Evolutionary conservation across 73 alveolate genomes (phyloP), one percentile per base, ranked within the genome.

Genomic region (Loxodes magnus): DNA sequence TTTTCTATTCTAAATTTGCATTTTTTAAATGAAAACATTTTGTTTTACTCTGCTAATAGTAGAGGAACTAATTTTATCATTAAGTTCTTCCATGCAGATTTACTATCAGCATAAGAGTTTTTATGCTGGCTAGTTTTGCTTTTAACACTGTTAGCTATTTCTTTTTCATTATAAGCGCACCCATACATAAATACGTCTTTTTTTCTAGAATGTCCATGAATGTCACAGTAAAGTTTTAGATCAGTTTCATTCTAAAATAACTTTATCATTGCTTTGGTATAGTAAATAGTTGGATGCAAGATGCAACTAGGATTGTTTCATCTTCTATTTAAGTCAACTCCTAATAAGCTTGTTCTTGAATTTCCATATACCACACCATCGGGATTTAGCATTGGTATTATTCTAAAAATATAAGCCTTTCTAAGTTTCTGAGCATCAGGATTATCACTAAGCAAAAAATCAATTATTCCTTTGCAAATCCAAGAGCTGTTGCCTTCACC

Each of bases 311-410:
- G 99, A 50, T 90, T 95, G 15, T 76, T 82, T 98, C 99, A 96
- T 22, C 93, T 57, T 29, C 99, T 64, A 60, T 96, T 96, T 59
- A 96, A 65, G 51, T 96, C 99, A 31, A 94, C 97, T 22, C 99
- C 99, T 4, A 98, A 94, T 48, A 96, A 74, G n/a, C 35, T 12
- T 2, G 43, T 25, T 2, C 59, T 46, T 25, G 95, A 90, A 70
- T 85, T 91, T 17, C 99, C 99, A 35, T 88, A 92, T 6, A 96
- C 78, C 10, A 96, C 99, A 4, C 99, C 99, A 62, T 96, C 99
- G 0, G 98, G 98, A 58, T 96, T 96, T 65, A 96, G 82, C 99
- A 96, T 93, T 0, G 99, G 99, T 2, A 96, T 93, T 24, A 96
- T 82, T 56, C 31, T 78, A 50, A 43, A 84, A 30, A 89, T 73